Evolutionary conservation across 2,329 filamentous ascomycete species (phyloP), one percentile per base, ranked within the genome.

Genomic region (Tolypocladium nubicola): DNA sequence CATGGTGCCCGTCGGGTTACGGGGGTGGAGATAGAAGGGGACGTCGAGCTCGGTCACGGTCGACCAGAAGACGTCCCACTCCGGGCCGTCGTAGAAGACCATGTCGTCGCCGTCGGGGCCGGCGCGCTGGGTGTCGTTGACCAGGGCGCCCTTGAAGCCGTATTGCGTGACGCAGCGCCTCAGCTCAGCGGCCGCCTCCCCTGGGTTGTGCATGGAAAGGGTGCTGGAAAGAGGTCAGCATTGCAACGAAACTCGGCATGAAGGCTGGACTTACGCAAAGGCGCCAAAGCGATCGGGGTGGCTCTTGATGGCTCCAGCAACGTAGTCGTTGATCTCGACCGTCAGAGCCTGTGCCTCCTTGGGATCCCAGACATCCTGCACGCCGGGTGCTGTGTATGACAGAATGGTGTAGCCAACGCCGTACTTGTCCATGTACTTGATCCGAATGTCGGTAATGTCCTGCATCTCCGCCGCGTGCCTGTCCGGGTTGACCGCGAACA

Each of bases 11-110:
- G 79, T 80, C 1, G 84, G 81, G 61, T 79, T 78, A 53, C 79
- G 73, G 0, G 83, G 84, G 66, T 87, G 84, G 1, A 87, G 73
- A 63, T 87, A 87, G 53, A 87, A 75, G 0, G 84, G 83, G 0
- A 86, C 83, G 57, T 86, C 80, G 0, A 87, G 77, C 49, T 85
- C 79, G 1, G 74, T 75, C 10, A 79, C 75, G 0, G 77, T 78
- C 14, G 74, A 65, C 84, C 84, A 87, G 74, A 87, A 86, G 26
- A 77, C 67, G 61, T 84, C 81, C 75, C 79, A 88, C 59, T 80
- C 76, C 0, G 78, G 74, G 10, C 76, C 72, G 64, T 87, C 85
- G 70, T 86, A 87, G 71, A 86, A 87, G 66, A 86, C 72, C 73
- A 83, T 80, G 30, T 78, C 77, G 57, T 85, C 81, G 41, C 82